Evolutionary conservation across 129 eudicot genomes (phyloP).

Genomic region (Centaurea solstitialis): DNA sequence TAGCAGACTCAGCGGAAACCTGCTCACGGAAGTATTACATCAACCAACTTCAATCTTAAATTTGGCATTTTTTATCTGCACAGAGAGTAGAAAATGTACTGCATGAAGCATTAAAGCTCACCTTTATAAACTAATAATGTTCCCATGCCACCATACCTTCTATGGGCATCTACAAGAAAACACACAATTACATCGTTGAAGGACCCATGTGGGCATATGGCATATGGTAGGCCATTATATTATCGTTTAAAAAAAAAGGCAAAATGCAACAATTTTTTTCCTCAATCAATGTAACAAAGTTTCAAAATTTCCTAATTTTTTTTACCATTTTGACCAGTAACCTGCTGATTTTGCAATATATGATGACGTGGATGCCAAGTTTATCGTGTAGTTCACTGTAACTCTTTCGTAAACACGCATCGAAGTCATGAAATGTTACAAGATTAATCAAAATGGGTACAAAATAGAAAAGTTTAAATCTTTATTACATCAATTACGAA

Average conservation of each 20-base stretch:
- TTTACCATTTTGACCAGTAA: background rate
- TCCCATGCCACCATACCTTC: constrained; percentile 82
- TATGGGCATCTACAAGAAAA: constrained; percentile 70
- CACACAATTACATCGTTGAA: background rate
- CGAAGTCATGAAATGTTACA: background rate
- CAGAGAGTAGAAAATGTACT: background rate
- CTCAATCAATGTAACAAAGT: background rate
- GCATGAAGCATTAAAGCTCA: constrained; percentile 31
- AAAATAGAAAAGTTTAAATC: background rate
- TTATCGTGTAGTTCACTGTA: background rate
- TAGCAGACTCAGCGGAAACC: constrained; percentile 98
- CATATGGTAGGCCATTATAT: background rate
- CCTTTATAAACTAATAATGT: constrained; percentile 85
- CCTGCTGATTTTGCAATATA: background rate
- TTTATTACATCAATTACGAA: background rate
- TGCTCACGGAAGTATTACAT: constrained; percentile 27
- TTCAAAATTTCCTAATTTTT: background rate
- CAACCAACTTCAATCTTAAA: constrained; percentile 3
- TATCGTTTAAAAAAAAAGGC: background rate
- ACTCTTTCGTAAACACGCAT: background rate
- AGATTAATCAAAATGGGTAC: background rate
- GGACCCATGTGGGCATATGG: background rate
- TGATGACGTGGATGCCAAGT: background rate
- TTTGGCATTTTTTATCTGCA: background rate
- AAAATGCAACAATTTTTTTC: background rate